Evolutionary conservation across 176 grass and related monocot genomes (phyloP).

Genomic region (Oryza meyeriana): DNA sequence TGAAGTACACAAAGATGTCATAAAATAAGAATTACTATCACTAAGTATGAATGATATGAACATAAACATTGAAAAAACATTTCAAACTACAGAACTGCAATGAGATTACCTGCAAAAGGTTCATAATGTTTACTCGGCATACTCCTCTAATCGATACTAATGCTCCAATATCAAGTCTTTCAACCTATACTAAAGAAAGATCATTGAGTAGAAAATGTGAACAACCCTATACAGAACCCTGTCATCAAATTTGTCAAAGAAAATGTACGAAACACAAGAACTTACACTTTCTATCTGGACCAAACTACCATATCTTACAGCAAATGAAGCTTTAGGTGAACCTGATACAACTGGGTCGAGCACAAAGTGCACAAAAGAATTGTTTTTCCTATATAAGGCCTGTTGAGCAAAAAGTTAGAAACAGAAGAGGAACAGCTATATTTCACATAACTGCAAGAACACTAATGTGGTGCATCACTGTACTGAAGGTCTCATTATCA

Average conservation of each 20-base stretch:
- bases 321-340: slow-evolving; percentile 62
- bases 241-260: background rate
- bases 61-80: slow-evolving; percentile 11
- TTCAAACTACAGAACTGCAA: background rate
- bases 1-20: background rate
- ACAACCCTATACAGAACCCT: slow-evolving; percentile 21
- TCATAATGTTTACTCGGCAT: slow-evolving; percentile 73
- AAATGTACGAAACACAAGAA: slow-evolving; percentile 1
- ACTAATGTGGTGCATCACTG: background rate
- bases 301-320: slow-evolving; percentile 82
- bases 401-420: slow-evolving; percentile 40
- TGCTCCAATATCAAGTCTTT: slow-evolving; percentile 83
- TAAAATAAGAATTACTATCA: background rate
- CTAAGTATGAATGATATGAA: background rate
- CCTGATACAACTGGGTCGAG: slow-evolving; percentile 72
- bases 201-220: slow-evolving; percentile 30
- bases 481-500: background rate
- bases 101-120: slow-evolving; percentile 69
- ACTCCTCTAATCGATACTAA: slow-evolving; percentile 83
- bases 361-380: slow-evolving; percentile 88
- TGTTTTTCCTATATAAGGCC: slow-evolving; percentile 57
- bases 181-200: slow-evolving; percentile 64
- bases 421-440: slow-evolving; percentile 19
- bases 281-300: slow-evolving; percentile 90
- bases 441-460: background rate